Evolutionary conservation across 1,284 basidiomycete species (phyloP).

Genomic region (Boletellus deceptivus): DNA sequence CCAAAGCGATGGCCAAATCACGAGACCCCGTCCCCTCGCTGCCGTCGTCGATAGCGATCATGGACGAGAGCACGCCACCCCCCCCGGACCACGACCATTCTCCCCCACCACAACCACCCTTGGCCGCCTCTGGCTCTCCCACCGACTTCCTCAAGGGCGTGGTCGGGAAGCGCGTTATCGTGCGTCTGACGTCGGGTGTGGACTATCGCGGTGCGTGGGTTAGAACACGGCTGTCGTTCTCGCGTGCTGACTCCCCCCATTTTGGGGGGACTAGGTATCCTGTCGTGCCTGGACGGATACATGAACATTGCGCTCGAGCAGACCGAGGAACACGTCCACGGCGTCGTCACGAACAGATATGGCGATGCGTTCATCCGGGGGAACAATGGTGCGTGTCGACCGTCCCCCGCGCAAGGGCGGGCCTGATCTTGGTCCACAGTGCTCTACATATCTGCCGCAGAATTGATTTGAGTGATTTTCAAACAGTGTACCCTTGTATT

Average conservation of each 20-base stretch:
- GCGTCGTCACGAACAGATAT: constrained; percentile 81
- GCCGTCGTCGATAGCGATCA: constrained; percentile 5
- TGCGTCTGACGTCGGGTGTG: constrained; percentile 92
- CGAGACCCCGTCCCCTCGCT: not conserved
- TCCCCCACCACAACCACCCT: constrained; percentile 48
- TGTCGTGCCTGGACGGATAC: constrained; percentile 97
- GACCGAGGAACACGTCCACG: constrained; percentile 93
- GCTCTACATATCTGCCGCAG: constrained; percentile 47
- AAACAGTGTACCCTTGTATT: too few species aligned
- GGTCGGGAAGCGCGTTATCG: constrained; percentile 93
- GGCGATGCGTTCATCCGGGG: constrained; percentile 96
- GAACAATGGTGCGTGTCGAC: constrained; percentile 80
- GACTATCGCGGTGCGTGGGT: constrained; percentile 83
- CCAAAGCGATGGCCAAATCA: constrained; percentile 15
- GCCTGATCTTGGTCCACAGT: constrained; percentile 26
- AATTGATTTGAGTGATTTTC: constrained; percentile 11
- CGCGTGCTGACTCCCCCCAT: too few species aligned
- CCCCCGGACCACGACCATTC: constrained; percentile 32
- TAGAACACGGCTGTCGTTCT: not conserved
- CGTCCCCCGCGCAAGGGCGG: too few species aligned
- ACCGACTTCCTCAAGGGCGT: constrained; percentile 92
- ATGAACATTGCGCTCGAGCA: constrained; percentile 99
- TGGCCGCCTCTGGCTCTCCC: constrained; percentile 65
- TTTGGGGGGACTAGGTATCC: constrained; percentile 56
- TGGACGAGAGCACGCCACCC: constrained; percentile 32